Conservation (phyloP, 129 eudicot genomes). For the Rutidosis leptorrhynchoides region DNA sequence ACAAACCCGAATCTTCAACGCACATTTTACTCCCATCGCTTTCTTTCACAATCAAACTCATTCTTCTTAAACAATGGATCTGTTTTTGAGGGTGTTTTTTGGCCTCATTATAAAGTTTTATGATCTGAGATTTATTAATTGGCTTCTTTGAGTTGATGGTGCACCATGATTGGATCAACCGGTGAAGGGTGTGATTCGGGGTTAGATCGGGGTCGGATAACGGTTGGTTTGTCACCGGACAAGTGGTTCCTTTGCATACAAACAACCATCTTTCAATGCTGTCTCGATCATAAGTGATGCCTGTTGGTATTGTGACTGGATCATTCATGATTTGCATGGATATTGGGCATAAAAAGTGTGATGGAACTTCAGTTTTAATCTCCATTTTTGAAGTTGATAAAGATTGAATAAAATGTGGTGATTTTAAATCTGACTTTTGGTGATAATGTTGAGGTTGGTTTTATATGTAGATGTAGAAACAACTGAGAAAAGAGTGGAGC, state of each 20-base stretch:
- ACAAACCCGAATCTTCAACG: slow-evolving; percentile 38
- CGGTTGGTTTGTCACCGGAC: slow-evolving; percentile 76
- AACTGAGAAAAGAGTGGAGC: slow-evolving; percentile 3
- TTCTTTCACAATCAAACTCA: slow-evolving; percentile 41
- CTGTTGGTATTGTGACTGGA: slow-evolving; percentile 74
- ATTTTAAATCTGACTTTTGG: slow-evolving; percentile 19
- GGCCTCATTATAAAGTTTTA: slow-evolving; percentile 50
- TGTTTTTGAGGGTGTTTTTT: slow-evolving; percentile 30
- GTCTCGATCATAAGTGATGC: slow-evolving; percentile 79
- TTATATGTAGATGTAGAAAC: slow-evolving; percentile 21
- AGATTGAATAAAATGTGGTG: neutral
- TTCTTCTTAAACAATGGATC: slow-evolving; percentile 36
- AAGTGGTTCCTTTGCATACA: slow-evolving; percentile 41
- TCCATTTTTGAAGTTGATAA: slow-evolving; percentile 23
- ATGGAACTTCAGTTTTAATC: slow-evolving; percentile 57
- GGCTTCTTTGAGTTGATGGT: slow-evolving; percentile 43
- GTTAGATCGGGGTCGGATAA: slow-evolving; percentile 43
- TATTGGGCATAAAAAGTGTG: slow-evolving; percentile 78
- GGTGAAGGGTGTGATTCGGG: slow-evolving; percentile 82
- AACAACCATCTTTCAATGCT: slow-evolving; percentile 71
- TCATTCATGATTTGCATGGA: slow-evolving; percentile 90
- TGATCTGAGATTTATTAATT: slow-evolving; percentile 37
- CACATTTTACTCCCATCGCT: slow-evolving; percentile 28
- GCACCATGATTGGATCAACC: slow-evolving; percentile 88
- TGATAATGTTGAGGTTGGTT: slow-evolving; percentile 13